A percentile compares a stretch with the other conserved stretches of the same genome.
Evolutionary conservation across 768 basidiomycete genomes (phyloP).

Genomic region (Rhodotorula toruloides): DNA sequence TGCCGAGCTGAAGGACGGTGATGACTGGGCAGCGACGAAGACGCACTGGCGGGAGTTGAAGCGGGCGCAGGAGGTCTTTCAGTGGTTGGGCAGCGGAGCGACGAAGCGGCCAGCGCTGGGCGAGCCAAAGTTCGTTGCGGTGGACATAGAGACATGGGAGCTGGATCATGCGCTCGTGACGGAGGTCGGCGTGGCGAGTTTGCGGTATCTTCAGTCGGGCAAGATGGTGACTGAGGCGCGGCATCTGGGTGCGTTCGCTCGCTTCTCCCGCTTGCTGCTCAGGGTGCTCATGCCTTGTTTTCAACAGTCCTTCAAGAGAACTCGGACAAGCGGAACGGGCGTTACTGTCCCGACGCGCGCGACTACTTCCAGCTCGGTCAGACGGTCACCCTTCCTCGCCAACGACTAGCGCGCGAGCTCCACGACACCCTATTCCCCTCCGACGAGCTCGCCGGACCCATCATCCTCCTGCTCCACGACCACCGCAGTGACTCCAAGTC

Average conservation of each 20-base stretch:
- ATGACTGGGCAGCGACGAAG: conserved; percentile 14
- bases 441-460: conserved; percentile 11
- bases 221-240: conserved; percentile 41
- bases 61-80: not conserved
- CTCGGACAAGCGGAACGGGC: conserved; percentile 56
- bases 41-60: not conserved
- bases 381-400: conserved; percentile 53
- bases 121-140: conserved; percentile 48
- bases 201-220: conserved; percentile 56
- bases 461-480: conserved; percentile 79
- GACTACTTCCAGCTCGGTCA: conserved; percentile 65
- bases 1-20: conserved; percentile 7
- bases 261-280: not conserved
- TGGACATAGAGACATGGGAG: conserved; percentile 85
- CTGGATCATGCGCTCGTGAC: conserved; percentile 65
- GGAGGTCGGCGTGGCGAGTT: conserved; percentile 59
- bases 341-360: conserved; percentile 61
- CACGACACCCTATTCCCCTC: no score
- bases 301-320: conserved; percentile 58
- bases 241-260: conserved; percentile 54
- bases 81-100: not conserved
- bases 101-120: not conserved
- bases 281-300: not conserved
- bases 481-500: conserved; percentile 72
- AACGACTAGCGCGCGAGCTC: no score